These are phyloP conservation scores for Cucumis cinereus DNA, from an alignment of 306 rosid species.

Conservation along the genomic window DNA sequence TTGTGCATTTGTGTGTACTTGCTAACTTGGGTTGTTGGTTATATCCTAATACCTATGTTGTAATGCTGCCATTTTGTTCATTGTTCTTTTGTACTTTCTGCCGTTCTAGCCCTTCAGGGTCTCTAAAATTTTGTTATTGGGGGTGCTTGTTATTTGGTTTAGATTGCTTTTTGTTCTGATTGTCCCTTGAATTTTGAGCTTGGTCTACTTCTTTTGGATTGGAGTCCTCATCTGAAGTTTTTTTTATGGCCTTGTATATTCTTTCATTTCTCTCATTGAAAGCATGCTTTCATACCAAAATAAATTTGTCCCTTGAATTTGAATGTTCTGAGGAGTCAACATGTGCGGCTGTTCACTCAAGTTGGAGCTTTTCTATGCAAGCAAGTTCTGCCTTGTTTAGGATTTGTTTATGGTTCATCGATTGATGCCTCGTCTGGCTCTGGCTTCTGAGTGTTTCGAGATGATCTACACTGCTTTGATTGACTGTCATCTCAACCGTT, in stretches of 20 bases:
- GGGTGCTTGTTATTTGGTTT: background rate
- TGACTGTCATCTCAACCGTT: background rate
- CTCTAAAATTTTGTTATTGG: background rate
- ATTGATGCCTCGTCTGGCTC: background rate
- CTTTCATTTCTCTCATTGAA: background rate
- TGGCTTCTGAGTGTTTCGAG: background rate
- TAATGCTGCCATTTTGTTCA: background rate
- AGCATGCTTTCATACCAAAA: background rate
- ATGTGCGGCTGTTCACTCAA: background rate
- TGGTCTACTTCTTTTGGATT: background rate
- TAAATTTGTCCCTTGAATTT: background rate
- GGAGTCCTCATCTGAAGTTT: background rate
- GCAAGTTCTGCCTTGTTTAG: background rate
- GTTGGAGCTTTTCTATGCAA: background rate
- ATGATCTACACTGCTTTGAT: background rate
- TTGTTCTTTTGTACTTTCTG: background rate
- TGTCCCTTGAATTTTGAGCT: background rate
- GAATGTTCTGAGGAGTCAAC: background rate
- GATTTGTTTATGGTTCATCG: background rate
- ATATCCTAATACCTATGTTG: background rate
- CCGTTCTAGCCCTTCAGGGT: background rate
- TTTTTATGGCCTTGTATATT: background rate
- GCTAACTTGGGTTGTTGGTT: background rate
- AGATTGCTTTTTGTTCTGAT: background rate
- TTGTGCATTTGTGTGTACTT: background rate